Conservation (phyloP, 1,284 basidiomycete genomes). For the Xerocomus cyaneibrunnescens region DNA sequence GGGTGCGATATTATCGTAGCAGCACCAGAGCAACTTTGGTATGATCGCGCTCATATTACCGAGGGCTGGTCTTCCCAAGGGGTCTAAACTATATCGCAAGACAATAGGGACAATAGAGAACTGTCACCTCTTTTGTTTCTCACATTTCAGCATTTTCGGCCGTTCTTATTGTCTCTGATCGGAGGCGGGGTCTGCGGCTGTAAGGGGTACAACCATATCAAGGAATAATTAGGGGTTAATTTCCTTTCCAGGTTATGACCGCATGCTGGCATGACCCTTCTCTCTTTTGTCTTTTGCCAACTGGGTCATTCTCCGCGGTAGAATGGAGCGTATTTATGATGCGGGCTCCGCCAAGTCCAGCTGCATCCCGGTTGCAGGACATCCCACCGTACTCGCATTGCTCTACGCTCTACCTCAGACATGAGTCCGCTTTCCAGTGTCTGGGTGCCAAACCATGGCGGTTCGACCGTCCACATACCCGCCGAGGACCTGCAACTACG, state of each 20-base stretch:
- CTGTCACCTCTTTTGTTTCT: constrained; percentile 14
- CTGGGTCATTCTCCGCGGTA: constrained; percentile 4
- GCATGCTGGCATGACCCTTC: not conserved
- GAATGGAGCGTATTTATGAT: constrained; percentile 29
- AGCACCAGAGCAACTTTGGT: not conserved
- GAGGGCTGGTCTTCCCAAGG: constrained; percentile 4
- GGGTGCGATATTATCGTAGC: constrained; percentile 14
- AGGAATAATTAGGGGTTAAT: constrained; percentile 8
- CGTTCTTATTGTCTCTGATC: constrained; percentile 27
- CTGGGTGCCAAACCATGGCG: constrained; percentile 2
- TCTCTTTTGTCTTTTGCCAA: constrained; percentile 32
- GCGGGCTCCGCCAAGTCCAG: not conserved
- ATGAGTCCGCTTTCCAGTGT: constrained; percentile 19
- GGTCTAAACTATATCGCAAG: constrained; percentile 4
- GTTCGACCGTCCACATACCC: constrained; percentile 8
- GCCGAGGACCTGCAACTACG: constrained; percentile 22
- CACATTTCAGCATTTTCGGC: constrained; percentile 12
- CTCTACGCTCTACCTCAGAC: not conserved
- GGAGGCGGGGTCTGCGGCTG: constrained; percentile 1
- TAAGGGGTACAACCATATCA: constrained; percentile 1
- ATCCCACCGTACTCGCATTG: constrained; percentile 9
- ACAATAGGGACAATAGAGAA: constrained; percentile 32
- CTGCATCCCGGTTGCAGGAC: constrained; percentile 15
- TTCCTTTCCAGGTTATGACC: not conserved
- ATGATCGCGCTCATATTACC: constrained; percentile 1